phyloP scores from a whole-genome alignment of 192 early-diverging fungal species.

The Jimgerdemannia flammicorona region DNA sequence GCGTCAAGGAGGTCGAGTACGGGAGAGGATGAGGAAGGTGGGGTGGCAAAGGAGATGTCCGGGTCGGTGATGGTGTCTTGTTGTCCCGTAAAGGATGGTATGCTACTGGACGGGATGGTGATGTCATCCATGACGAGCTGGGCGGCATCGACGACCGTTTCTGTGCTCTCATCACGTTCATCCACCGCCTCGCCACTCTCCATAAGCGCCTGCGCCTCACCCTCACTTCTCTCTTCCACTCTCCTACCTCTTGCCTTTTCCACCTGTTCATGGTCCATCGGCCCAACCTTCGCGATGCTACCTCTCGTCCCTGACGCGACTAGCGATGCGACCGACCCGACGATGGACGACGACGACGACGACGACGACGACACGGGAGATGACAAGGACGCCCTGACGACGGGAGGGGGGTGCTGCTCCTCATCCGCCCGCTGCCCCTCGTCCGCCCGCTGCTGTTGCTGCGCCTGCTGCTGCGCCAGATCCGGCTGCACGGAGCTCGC shows the following conservation, averaged over 20 bases:
- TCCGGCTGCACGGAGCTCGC: background rate
- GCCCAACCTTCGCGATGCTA: too few species aligned
- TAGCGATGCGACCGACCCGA: too few species aligned
- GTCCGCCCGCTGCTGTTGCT: too few species aligned
- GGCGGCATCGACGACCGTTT: background rate
- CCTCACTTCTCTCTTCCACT: background rate
- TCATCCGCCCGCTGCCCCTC: background rate
- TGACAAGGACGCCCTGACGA: background rate
- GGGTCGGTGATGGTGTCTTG: too few species aligned
- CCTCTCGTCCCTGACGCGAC: too few species aligned
- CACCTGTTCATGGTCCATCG: too few species aligned
- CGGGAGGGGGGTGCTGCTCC: background rate
- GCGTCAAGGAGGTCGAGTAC: background rate
- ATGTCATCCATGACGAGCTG: too few species aligned
- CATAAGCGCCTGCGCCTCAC: background rate
- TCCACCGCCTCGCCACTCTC: background rate
- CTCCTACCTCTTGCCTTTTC: background rate
- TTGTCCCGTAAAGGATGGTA: too few species aligned
- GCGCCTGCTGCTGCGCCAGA: background rate
- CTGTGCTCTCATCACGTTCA: background rate
- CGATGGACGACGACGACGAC: too few species aligned
- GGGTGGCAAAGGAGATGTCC: too few species aligned
- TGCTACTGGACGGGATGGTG: too few species aligned
- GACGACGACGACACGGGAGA: background rate
- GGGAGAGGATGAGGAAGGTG: background rate